These are phyloP conservation scores for Clonostachys rosea DNA, from an alignment of 2,329 filamentous ascomycete species.

Conservation along the genomic window DNA sequence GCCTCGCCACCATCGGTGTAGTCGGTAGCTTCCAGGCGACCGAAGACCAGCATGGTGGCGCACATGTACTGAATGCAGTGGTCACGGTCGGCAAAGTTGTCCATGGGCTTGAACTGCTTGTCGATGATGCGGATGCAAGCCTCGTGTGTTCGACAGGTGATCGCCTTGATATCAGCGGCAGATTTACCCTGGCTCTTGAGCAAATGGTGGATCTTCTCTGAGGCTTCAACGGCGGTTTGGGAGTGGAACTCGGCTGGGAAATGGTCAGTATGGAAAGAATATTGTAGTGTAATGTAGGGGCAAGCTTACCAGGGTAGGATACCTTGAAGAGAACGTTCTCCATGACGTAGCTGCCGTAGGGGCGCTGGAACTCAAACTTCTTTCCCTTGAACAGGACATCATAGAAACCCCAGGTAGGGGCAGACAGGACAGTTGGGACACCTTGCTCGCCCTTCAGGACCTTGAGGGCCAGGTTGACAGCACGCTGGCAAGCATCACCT, in stretches of 20 bases:
- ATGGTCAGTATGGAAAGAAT: not conserved
- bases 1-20: slow-evolving; percentile 92
- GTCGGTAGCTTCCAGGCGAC: slow-evolving; percentile 88
- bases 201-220: slow-evolving; percentile 80
- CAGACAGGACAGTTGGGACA: slow-evolving; percentile 86
- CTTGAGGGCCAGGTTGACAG: slow-evolving; percentile 87
- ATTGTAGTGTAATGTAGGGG: not conserved
- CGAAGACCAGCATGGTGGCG: slow-evolving; percentile 90
- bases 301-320: slow-evolving; percentile 77
- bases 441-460: slow-evolving; percentile 88
- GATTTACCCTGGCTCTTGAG: slow-evolving; percentile 83
- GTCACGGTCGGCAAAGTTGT: slow-evolving; percentile 99
- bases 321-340: slow-evolving; percentile 99
- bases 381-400: slow-evolving; percentile 96
- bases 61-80: slow-evolving; percentile 99
- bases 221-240: slow-evolving; percentile 94
- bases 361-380: slow-evolving; percentile 92
- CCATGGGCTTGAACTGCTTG: slow-evolving; percentile 99
- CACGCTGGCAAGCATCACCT: slow-evolving; percentile 94
- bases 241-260: slow-evolving; percentile 85
- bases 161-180: slow-evolving; percentile 85
- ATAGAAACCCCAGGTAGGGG: slow-evolving; percentile 96
- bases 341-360: slow-evolving; percentile 98
- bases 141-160: slow-evolving; percentile 96
- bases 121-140: slow-evolving; percentile 98